phyloP scores from a whole-genome alignment of 2,329 filamentous ascomycete genomes.

The Colletotrichum karsti region DNA sequence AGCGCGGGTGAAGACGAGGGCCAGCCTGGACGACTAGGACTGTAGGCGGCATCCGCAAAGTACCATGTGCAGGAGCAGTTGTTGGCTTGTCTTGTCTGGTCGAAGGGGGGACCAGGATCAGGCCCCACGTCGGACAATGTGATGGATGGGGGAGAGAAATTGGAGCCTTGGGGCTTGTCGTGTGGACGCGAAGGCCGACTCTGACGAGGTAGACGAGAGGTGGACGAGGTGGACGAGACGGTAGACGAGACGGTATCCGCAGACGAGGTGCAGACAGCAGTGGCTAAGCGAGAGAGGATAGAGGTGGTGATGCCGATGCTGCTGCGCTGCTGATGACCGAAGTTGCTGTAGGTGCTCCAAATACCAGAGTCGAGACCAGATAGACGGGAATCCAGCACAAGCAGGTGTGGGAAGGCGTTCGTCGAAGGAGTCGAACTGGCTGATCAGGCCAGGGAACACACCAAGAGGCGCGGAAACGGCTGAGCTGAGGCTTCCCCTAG shows the following conservation, averaged over 20 bases:
- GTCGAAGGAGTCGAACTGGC: not conserved
- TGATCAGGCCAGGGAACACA: not conserved
- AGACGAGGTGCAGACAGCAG: not conserved
- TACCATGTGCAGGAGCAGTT: slow-evolving; percentile 8
- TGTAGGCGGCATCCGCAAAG: too few relatives aligned
- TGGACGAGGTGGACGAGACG: not conserved
- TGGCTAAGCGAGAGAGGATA: not conserved
- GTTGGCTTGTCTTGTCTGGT: slow-evolving; percentile 25
- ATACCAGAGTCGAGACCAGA: not conserved
- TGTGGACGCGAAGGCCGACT: slow-evolving; percentile 6
- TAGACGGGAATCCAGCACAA: not conserved
- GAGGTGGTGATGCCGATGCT: not conserved
- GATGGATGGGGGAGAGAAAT: slow-evolving; percentile 25
- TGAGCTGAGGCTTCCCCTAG: slow-evolving; percentile 9
- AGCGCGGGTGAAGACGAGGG: not conserved
- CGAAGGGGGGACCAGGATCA: slow-evolving; percentile 16
- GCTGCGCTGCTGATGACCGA: not conserved
- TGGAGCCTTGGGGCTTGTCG: slow-evolving; percentile 18
- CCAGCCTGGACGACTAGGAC: not conserved
- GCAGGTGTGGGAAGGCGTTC: not conserved
- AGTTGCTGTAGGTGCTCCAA: not conserved
- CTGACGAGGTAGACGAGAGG: not conserved
- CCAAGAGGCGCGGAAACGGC: slow-evolving; percentile 22
- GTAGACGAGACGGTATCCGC: not conserved
- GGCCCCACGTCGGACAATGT: slow-evolving; percentile 27